Base-by-base conservation (phyloP, 306 rosid genomes). In the Calophaca sinica region DNA sequence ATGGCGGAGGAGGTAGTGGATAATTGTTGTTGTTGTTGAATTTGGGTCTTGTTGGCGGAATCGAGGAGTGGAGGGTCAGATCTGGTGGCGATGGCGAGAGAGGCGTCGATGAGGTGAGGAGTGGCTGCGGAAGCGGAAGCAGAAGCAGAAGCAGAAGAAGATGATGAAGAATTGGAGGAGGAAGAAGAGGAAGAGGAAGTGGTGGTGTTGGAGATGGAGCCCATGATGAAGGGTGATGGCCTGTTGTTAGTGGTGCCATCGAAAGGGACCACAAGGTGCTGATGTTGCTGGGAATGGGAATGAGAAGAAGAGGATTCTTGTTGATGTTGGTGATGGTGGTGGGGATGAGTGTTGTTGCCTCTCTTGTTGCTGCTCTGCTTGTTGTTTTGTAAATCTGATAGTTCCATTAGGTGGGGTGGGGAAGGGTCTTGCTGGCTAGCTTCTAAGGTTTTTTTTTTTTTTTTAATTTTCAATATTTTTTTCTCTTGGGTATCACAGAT, bases 51-150 rank as follows among this genome's bases (percentile, higher is more conserved):
- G 28, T 72, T 85, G 38, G 60, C 9, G 55, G 88, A 72, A 63
- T 90, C 85, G 6, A 26, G 6, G 78, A 32, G 0, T 73, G 89
- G 45, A 35, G 83, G 28, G 1, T 88, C 96, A 86, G 94, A 89
- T 90, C 94, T 87, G 94, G 98, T 87, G 77, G 93, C 89, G 83
- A 93, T 89, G 69, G 96, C 98, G 2, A 93, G 86, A 13, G 96
- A 88, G 11, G 98, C 96, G 31, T 92, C 94, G 10, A 90, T 84
- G 58, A 78, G 85, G 36, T 84, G 89, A 0, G 88, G 77, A 3
- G 86, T 20, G 26, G 26, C 26, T 20, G 26, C 26, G 26, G 26
- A 20, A 20, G 26, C 31, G 38, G 90, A 7, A 31, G 90, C 65
- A 9, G 86, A 45, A 1, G 87, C 38, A 0, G 91, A 14, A 0